These are phyloP conservation scores for Stevia rebaudiana DNA, from an alignment of 140 eudicot genomes.

Conservation along the genomic window DNA sequence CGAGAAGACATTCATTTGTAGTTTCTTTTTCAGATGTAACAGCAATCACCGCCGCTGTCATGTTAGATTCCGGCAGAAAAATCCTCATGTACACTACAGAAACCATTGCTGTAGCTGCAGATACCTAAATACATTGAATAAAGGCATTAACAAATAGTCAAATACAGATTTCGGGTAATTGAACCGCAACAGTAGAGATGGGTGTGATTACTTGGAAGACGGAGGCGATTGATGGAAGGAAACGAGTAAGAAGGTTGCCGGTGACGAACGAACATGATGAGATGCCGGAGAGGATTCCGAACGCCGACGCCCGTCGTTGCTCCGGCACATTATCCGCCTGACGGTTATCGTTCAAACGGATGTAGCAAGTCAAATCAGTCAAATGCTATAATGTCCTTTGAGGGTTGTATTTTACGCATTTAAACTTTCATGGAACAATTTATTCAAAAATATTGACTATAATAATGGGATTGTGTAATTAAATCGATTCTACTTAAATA, in stretches of 20 bases:
- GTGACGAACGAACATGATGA: slow-evolving; percentile 65
- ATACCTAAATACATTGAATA: slow-evolving; percentile 33
- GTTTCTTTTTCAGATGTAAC: slow-evolving; percentile 15
- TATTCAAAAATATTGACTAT: no score
- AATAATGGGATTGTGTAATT: no score
- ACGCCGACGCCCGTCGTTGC: slow-evolving; percentile 50
- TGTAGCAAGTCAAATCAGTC: not conserved
- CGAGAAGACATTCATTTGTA: slow-evolving; percentile 36
- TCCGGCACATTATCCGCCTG: slow-evolving; percentile 73
- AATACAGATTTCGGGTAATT: not conserved
- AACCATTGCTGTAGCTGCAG: slow-evolving; percentile 49
- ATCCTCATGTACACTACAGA: slow-evolving; percentile 67
- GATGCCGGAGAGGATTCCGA: slow-evolving; percentile 72
- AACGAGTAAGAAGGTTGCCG: slow-evolving; percentile 64
- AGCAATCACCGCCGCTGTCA: slow-evolving; percentile 12
- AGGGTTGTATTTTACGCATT: no score
- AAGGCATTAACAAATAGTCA: not conserved
- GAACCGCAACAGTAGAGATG: not conserved
- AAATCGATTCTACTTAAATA: no score
- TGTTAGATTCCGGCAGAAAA: slow-evolving; percentile 54
- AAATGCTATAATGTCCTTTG: not conserved
- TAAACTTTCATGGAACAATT: no score
- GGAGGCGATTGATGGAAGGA: slow-evolving; percentile 59
- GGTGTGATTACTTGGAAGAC: slow-evolving; percentile 49
- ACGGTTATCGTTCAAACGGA: not conserved